These are phyloP conservation scores for Solanum piurae DNA, from an alignment of 257 asterid genomes.

Conservation along the genomic window DNA sequence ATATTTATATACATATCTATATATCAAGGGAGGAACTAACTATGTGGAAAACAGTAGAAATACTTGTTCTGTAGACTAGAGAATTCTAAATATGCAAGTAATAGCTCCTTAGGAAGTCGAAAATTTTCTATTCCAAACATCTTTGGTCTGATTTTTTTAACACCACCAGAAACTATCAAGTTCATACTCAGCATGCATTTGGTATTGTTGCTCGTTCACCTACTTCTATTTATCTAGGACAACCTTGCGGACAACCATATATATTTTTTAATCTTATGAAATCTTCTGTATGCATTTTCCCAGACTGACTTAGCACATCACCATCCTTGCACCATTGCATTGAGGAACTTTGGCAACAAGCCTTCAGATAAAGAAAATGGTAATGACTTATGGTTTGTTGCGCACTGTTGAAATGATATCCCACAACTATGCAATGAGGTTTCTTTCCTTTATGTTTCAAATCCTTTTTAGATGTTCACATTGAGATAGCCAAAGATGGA, in stretches of 20 bases:
- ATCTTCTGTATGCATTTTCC: not conserved
- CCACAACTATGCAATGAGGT: not conserved
- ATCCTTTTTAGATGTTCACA: conserved; percentile 27
- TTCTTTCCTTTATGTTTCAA: not conserved
- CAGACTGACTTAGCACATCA: conserved; percentile 67
- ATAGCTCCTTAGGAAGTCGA: not conserved
- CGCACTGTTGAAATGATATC: not conserved
- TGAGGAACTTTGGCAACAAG: conserved; percentile 51
- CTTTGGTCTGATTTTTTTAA: not conserved
- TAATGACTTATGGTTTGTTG: not conserved
- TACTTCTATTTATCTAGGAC: not conserved
- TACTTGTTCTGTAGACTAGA: not conserved
- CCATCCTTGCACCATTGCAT: conserved; percentile 49
- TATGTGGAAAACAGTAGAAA: not conserved
- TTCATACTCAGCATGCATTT: not conserved
- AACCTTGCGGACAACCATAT: not conserved
- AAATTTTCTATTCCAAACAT: not conserved
- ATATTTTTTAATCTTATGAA: not conserved
- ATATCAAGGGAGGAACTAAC: not conserved
- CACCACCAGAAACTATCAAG: not conserved
- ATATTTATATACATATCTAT: not conserved
- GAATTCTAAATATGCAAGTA: not conserved
- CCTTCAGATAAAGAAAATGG: conserved; percentile 32
- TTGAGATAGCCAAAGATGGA: conserved; percentile 34
- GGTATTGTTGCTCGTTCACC: not conserved